These are phyloP conservation scores for Lepidium africanum DNA, from an alignment of 345 rosid genomes.

Conservation along the genomic window DNA sequence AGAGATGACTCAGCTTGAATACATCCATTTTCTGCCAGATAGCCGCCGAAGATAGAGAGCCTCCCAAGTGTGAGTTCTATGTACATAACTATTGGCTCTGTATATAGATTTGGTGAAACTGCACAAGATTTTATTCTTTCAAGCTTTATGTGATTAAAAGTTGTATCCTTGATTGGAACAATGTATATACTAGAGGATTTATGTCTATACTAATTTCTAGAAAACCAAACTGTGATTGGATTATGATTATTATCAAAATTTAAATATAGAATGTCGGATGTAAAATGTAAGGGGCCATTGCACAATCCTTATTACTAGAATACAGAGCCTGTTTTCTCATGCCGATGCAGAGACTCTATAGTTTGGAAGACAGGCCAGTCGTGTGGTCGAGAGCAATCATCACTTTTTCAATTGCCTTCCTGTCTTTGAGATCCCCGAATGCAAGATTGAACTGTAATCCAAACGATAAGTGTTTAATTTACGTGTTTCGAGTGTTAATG, in stretches of 20 bases:
- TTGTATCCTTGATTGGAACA: constrained; percentile 19
- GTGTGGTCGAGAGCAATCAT: constrained; percentile 48
- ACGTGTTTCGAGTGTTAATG: background rate
- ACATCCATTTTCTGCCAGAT: constrained; percentile 56
- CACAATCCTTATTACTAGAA: constrained; percentile 1
- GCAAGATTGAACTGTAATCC: constrained; percentile 67
- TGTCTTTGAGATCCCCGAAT: constrained; percentile 67
- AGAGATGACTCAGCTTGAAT: constrained; percentile 83
- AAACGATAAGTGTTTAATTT: background rate
- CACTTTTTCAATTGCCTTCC: constrained; percentile 90
- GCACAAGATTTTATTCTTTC: background rate
- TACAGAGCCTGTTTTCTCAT: background rate
- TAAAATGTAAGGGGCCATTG: background rate
- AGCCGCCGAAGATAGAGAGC: background rate
- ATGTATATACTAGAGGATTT: constrained; percentile 2
- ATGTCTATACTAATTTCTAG: background rate
- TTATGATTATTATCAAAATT: background rate
- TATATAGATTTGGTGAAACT: constrained; percentile 12
- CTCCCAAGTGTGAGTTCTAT: background rate
- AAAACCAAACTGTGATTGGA: background rate
- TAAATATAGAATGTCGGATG: background rate
- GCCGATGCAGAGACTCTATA: constrained; percentile 27
- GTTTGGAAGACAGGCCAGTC: constrained; percentile 42
- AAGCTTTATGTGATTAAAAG: constrained; percentile 14
- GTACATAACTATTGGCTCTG: constrained; percentile 13